Percentiles rank a stretch among this genome's conserved stretches.
Conservation (phyloP, 2,329 filamentous ascomycete genomes). For the Penicillium vulpinum region DNA sequence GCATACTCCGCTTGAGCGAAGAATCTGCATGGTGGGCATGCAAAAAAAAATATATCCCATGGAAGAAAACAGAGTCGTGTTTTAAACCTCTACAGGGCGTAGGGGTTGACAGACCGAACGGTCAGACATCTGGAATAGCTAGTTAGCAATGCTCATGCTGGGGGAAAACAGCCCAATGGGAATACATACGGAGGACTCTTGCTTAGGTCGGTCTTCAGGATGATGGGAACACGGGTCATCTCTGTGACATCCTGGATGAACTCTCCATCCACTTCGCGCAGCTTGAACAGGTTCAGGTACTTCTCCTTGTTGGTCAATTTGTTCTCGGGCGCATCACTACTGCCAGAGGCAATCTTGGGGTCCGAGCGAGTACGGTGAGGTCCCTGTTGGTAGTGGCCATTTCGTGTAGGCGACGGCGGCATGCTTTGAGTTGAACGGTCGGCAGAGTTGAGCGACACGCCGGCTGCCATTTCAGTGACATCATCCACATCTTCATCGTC, state of each 20-base stretch:
- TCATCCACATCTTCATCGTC: conserved; percentile 87
- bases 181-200: conserved; percentile 97
- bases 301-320: conserved; percentile 93
- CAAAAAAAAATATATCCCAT: conserved; percentile 28
- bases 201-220: conserved; percentile 94
- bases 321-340: conserved; percentile 69
- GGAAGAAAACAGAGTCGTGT: conserved; percentile 16
- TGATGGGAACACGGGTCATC: conserved; percentile 96
- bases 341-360: conserved; percentile 75
- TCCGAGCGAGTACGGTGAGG: conserved; percentile 91
- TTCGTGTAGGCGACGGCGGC: conserved; percentile 82
- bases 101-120: conserved; percentile 54
- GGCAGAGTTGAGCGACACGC: conserved; percentile 71
- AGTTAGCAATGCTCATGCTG: not conserved
- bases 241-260: conserved; percentile 98
- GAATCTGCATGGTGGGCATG: conserved; percentile 28
- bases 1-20: conserved; percentile 16
- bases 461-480: conserved; percentile 85
- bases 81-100: conserved; percentile 43
- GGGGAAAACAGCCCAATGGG: not conserved
- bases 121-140: conserved; percentile 45
- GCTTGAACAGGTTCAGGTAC: conserved; percentile 83
- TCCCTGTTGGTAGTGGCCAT: conserved; percentile 64
- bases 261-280: conserved; percentile 89
- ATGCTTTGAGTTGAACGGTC: conserved; percentile 95